These are phyloP conservation scores for Microglena sp. DNA, from an alignment of 139 green algal species.

Conservation along the genomic window DNA sequence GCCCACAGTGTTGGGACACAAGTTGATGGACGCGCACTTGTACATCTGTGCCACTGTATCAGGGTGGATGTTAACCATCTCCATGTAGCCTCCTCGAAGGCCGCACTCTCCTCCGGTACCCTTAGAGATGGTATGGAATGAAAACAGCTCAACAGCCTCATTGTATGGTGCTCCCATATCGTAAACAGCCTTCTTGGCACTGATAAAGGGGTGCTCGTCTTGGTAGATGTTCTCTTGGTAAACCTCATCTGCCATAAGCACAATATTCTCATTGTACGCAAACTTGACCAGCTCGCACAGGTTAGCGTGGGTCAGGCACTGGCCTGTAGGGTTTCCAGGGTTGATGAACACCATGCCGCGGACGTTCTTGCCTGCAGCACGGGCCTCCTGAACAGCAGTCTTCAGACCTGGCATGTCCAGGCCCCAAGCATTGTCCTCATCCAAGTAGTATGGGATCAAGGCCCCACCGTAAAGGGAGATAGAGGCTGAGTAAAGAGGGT, in stretches of 20 bases:
- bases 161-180: slow-evolving; percentile 52
- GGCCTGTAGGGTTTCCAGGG: slow-evolving; percentile 79
- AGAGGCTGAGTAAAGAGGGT: slow-evolving; percentile 83
- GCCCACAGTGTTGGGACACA: slow-evolving; percentile 71
- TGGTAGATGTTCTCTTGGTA: slow-evolving; percentile 65
- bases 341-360: slow-evolving; percentile 85
- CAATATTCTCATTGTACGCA: slow-evolving; percentile 53
- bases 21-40: slow-evolving; percentile 78
- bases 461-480: slow-evolving; percentile 40
- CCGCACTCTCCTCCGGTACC: slow-evolving; percentile 71
- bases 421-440: slow-evolving; percentile 56
- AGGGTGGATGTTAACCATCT: slow-evolving; percentile 75
- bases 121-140: slow-evolving; percentile 74
- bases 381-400: slow-evolving; percentile 29
- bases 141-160: slow-evolving; percentile 58
- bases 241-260: slow-evolving; percentile 85
- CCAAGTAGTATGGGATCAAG: slow-evolving; percentile 63
- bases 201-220: slow-evolving; percentile 75
- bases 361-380: slow-evolving; percentile 46
- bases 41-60: slow-evolving; percentile 67
- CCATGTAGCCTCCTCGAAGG: slow-evolving; percentile 71
- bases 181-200: slow-evolving; percentile 66
- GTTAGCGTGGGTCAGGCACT: slow-evolving; percentile 62
- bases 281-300: slow-evolving; percentile 67
- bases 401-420: slow-evolving; percentile 37